phyloP scores from a whole-genome alignment of 2,329 filamentous ascomycete genomes.

The Septoria petroselini region DNA sequence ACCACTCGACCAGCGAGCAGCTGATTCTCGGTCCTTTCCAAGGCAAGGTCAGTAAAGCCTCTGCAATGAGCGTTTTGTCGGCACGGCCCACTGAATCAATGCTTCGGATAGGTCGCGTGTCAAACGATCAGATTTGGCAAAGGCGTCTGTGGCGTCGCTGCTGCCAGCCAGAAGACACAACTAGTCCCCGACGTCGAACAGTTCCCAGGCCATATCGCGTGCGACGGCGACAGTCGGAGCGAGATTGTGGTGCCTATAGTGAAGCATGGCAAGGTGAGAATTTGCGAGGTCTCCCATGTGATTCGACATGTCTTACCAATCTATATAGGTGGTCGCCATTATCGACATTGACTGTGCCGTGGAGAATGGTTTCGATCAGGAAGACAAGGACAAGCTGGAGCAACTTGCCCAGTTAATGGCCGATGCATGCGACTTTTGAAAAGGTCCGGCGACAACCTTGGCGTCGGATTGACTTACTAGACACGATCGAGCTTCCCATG shows the following conservation, averaged over 20 bases:
- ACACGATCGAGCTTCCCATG: too few species aligned
- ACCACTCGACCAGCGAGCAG: slow-evolving; percentile 48
- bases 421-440: slow-evolving; percentile 62
- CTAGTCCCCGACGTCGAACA: slow-evolving; percentile 65
- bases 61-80: not conserved
- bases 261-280: slow-evolving; percentile 47
- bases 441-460: not conserved
- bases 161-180: slow-evolving; percentile 59
- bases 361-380: slow-evolving; percentile 63
- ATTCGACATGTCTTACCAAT: slow-evolving; percentile 1
- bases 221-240: slow-evolving; percentile 70
- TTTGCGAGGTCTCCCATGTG: slow-evolving; percentile 4
- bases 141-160: slow-evolving; percentile 74
- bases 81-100: not conserved
- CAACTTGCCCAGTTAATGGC: slow-evolving; percentile 60
- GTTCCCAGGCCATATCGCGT: slow-evolving; percentile 80
- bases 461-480: too few species aligned
- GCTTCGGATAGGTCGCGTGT: slow-evolving; percentile 54
- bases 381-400: slow-evolving; percentile 65
- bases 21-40: slow-evolving; percentile 78
- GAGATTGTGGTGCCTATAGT: slow-evolving; percentile 79
- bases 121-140: slow-evolving; percentile 70
- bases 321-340: slow-evolving; percentile 61
- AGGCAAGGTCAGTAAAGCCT: slow-evolving; percentile 54
- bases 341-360: slow-evolving; percentile 77